These are phyloP conservation scores for Theobroma cacao DNA, from an alignment of 345 rosid species.

Conservation along the genomic window DNA sequence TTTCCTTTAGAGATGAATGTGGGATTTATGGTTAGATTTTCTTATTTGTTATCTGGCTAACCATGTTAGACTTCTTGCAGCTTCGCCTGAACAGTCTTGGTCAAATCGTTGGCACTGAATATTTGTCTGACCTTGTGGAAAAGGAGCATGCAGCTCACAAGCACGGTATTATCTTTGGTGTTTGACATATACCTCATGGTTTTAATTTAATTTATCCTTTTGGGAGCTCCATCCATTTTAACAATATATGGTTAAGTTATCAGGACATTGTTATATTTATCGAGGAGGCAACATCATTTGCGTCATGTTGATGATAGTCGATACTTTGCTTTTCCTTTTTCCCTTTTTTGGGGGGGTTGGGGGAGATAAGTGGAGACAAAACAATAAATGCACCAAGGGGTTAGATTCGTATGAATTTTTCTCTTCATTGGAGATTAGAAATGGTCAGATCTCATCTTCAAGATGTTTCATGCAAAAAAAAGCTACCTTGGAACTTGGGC, in stretches of 20 bases:
- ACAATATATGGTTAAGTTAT: background rate
- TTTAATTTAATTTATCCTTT: background rate
- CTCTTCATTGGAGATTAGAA: background rate
- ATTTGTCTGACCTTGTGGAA: constrained; percentile 90
- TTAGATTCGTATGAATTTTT: background rate
- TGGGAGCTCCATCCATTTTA: background rate
- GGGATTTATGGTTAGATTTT: background rate
- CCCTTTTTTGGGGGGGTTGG: background rate
- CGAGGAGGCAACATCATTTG: background rate
- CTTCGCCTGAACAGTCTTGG: constrained; percentile 84
- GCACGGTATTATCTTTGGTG: constrained; percentile 56
- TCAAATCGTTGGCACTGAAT: constrained; percentile 90
- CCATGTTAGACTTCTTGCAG: constrained; percentile 51
- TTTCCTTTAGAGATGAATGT: background rate
- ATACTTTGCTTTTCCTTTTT: background rate
- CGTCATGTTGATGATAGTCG: background rate
- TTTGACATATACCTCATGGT: background rate
- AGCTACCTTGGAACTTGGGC: background rate
- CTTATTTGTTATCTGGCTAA: constrained; percentile 16
- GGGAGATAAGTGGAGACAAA: background rate
- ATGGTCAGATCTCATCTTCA: background rate
- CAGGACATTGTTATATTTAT: background rate
- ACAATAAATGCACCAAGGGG: background rate
- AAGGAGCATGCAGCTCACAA: constrained; percentile 66
- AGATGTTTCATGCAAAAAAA: background rate